Conservation (phyloP, 2,329 filamentous ascomycete species). For the Ceratocystis ficicola region DNA sequence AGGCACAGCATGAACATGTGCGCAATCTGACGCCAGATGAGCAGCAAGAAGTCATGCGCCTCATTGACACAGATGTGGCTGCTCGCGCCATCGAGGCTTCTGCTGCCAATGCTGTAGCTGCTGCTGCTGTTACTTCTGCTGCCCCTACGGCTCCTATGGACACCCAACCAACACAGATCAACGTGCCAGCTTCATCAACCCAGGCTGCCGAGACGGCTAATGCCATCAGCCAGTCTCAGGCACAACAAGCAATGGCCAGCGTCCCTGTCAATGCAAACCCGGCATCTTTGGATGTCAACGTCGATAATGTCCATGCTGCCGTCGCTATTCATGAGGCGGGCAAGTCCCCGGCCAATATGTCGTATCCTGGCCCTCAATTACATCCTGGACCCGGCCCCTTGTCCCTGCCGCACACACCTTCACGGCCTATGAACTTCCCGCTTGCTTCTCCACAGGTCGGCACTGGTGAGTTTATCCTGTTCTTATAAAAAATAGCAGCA, state of each 20-base stretch:
- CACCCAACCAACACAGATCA: constrained; percentile 16
- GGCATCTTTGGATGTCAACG: constrained; percentile 43
- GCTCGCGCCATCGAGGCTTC: constrained; percentile 20
- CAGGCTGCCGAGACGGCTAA: constrained; percentile 28
- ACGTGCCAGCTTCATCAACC: constrained; percentile 29
- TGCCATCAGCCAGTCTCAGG: constrained; percentile 37
- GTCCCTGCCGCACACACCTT: constrained; percentile 35
- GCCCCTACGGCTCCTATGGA: constrained; percentile 21
- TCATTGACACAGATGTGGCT: constrained; percentile 20
- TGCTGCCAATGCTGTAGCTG: constrained; percentile 33
- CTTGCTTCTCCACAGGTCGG: constrained; percentile 32
- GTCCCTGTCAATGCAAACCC: constrained; percentile 40
- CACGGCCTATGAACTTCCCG: constrained; percentile 46
- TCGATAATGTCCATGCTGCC: constrained; percentile 29
- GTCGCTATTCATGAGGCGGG: constrained; percentile 18
- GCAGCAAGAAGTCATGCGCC: constrained; percentile 20
- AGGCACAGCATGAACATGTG: constrained; percentile 11
- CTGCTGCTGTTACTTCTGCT: constrained; percentile 40
- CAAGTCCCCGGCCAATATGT: constrained; percentile 41
- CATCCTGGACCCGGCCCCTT: constrained; percentile 29
- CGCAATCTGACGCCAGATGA: constrained; percentile 14
- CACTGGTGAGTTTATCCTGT: constrained; percentile 14
- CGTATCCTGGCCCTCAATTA: constrained; percentile 41
- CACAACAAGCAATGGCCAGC: constrained; percentile 37
- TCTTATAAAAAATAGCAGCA: neutral